Conservation (phyloP, 2,329 filamentous ascomycete species). For the Trichoderma sp. region DNA sequence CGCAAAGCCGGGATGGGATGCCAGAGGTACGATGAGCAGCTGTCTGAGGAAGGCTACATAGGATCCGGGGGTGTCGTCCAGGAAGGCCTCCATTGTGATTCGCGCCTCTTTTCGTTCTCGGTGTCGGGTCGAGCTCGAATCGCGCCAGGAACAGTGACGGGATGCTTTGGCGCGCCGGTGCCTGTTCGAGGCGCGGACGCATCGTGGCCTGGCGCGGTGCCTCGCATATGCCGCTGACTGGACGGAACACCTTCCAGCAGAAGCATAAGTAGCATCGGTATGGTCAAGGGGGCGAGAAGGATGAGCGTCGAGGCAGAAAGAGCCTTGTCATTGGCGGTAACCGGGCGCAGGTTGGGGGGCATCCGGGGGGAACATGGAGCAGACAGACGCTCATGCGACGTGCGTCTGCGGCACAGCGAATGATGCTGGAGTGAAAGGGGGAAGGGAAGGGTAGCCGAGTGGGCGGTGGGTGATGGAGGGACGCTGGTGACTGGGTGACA, state of each 20-base stretch:
- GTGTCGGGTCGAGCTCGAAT: neutral
- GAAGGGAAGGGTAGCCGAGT: conserved; percentile 27
- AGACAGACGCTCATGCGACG: conserved; percentile 19
- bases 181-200: conserved; percentile 16
- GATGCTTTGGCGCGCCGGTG: conserved; percentile 9
- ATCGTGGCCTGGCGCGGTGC: conserved; percentile 22
- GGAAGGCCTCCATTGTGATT: conserved; percentile 1
- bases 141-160: neutral
- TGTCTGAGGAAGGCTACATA: no score
- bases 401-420: conserved; percentile 15
- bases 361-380: neutral
- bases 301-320: neutral
- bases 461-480: conserved; percentile 1
- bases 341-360: conserved; percentile 2
- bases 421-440: neutral
- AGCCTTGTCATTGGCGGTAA: conserved; percentile 14
- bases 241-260: neutral
- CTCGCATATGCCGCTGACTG: conserved; percentile 26
- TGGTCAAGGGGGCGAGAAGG: neutral
- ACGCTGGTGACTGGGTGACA: conserved; percentile 24
- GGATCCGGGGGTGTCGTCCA: conserved; percentile 14
- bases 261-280: no score
- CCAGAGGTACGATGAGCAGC: no score
- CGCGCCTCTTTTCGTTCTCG: conserved; percentile 1
- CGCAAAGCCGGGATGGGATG: no score